Evolutionary conservation across 768 basidiomycete species (phyloP).

Genomic region (Favolaschia claudopus): DNA sequence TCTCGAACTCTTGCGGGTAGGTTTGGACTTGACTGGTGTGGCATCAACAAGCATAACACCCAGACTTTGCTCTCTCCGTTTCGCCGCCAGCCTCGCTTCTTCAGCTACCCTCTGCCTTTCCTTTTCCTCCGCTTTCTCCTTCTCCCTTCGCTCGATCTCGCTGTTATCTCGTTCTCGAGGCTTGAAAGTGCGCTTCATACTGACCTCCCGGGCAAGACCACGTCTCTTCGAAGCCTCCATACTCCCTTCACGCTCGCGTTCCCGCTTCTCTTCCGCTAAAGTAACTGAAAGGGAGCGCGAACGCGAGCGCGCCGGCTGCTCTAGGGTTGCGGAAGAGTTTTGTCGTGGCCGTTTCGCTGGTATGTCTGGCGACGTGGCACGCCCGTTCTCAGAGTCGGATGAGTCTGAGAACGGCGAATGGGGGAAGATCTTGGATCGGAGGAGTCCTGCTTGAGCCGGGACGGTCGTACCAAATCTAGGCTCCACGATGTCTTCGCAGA

Average conservation of each 20-base stretch:
- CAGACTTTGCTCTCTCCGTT: constrained; percentile 21
- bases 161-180: constrained; percentile 39
- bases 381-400: constrained; percentile 34
- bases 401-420: constrained; percentile 64
- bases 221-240: constrained; percentile 55
- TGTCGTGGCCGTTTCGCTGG: constrained; percentile 23
- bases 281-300: constrained; percentile 75
- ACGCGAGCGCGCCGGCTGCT: constrained; percentile 46
- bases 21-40: constrained; percentile 55
- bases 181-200: constrained; percentile 79
- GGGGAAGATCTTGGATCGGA: constrained; percentile 74
- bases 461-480: constrained; percentile 65
- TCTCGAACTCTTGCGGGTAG: no score
- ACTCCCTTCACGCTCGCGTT: constrained; percentile 43
- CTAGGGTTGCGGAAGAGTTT: constrained; percentile 9
- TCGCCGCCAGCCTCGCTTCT: constrained; percentile 35
- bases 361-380: neutral
- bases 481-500: constrained; percentile 73
- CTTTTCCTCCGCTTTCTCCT: constrained; percentile 27
- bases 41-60: constrained; percentile 61
- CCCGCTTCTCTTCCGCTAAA: constrained; percentile 64
- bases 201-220: constrained; percentile 72
- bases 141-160: constrained; percentile 22
- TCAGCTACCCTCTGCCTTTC: constrained; percentile 23
- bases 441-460: constrained; percentile 61